Evolutionary conservation across 306 rosid genomes (phyloP).

Genomic region (Glycine tomentella): DNA sequence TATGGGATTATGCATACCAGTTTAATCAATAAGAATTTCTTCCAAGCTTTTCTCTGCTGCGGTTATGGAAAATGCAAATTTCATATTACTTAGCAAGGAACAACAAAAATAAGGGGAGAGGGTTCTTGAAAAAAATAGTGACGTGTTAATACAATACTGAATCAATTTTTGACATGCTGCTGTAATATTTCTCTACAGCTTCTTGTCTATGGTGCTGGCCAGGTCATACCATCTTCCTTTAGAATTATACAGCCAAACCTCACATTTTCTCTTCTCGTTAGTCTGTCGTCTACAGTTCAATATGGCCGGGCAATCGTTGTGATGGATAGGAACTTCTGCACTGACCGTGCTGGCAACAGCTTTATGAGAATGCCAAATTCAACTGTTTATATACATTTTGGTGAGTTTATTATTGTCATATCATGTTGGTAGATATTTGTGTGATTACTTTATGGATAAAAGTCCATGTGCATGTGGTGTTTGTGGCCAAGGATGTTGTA

Average conservation of each 20-base stretch:
- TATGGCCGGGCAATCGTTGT: constrained; percentile 76
- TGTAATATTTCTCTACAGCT: constrained; percentile 60
- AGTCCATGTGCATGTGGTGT: too few species aligned
- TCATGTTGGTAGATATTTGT: background rate
- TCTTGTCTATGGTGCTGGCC: constrained; percentile 90
- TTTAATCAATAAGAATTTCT: too few species aligned
- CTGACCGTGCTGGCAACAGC: constrained; percentile 82
- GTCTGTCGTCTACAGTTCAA: constrained; percentile 62
- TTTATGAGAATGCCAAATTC: constrained; percentile 76
- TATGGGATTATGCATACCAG: too few species aligned
- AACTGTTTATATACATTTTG: constrained; percentile 70
- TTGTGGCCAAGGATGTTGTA: too few species aligned
- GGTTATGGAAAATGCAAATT: constrained; percentile 12
- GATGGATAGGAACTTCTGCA: constrained; percentile 85
- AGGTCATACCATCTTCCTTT: constrained; percentile 83
- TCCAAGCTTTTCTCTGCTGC: background rate
- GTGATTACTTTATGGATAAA: too few species aligned
- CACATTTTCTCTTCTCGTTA: constrained; percentile 68
- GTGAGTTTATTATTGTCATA: constrained; percentile 58
- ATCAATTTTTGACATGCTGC: constrained; percentile 38
- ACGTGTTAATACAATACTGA: constrained; percentile 10
- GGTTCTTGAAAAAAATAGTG: background rate
- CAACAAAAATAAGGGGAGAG: background rate
- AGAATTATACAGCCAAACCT: constrained; percentile 69
- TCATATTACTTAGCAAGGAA: constrained; percentile 6